Base-by-base conservation (phyloP, 2,329 filamentous ascomycete genomes). In the Phyllosticta citriasiana region DNA sequence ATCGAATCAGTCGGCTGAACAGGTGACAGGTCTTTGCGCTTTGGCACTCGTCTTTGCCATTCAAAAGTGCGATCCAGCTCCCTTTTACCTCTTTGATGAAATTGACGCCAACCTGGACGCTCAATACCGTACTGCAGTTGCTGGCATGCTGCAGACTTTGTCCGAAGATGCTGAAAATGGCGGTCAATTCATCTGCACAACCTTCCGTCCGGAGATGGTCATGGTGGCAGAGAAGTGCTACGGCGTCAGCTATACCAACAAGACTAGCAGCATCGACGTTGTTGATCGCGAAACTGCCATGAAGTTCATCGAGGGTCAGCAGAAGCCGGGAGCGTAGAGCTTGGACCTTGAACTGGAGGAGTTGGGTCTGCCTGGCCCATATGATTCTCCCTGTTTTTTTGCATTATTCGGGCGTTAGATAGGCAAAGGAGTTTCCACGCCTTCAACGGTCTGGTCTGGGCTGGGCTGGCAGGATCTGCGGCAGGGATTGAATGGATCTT, bases 41-140 rank as follows among this genome's bases (percentile, higher is more conserved):
- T 84, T 99, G n/a, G 95, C 94, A 53, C 84, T 99, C 57, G 95
- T 99, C 67, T 99, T 99, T 72, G 94, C 94, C n/a, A 95, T 99
- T 67, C 94, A 99, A 76, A 90, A 92, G 67, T 96, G 93, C 63
- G 94, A 99, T 73, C 94, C 93, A 9, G 95, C 93, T 53, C 94
- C 94, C 1, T 97, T 99, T 81, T 97, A 99, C 73, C 92, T 99
- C 69, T 99, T 99, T 68, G 94, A 99, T 74, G 94, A 99, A 76
- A 96, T 99, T 65, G 94, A 99, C 71, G 94, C 94, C 74, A 99
- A 99, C 72, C 83, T 99, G 25, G 94, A 99, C 73, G 92, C 94
- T 0, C 94, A 99, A 76, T 99, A 99, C 78, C 88, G 94, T 64
- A 97, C 94, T 1, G 93, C 94, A 0, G 94, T 99, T 10, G 94